These are phyloP conservation scores for Parmelia sp. DNA, from an alignment of 495 filamentous ascomycete genomes.

Conservation along the genomic window DNA sequence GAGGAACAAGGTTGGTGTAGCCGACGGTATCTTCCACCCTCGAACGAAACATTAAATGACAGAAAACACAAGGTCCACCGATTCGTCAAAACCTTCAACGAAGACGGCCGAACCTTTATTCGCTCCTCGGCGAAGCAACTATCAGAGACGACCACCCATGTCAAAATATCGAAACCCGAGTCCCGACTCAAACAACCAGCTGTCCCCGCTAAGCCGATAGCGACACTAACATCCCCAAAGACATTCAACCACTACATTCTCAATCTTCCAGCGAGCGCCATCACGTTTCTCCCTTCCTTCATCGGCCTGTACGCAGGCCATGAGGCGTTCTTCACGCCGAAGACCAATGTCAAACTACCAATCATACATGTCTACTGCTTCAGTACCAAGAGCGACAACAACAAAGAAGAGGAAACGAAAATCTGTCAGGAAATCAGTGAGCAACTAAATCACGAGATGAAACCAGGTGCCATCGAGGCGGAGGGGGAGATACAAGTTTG, in stretches of 20 bases:
- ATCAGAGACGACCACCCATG: conserved; percentile 43
- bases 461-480: conserved; percentile 47
- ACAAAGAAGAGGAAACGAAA: conserved; percentile 52
- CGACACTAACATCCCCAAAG: conserved; percentile 49
- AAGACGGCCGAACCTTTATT: conserved; percentile 79
- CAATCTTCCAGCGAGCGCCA: conserved; percentile 88
- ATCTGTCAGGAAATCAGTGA: conserved; percentile 64
- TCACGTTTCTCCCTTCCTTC: conserved; percentile 80
- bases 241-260: conserved; percentile 89
- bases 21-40: too few relatives aligned
- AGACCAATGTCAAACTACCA: conserved; percentile 55
- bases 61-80: conserved; percentile 46
- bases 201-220: conserved; percentile 34
- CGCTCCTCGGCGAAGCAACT: conserved; percentile 56
- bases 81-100: conserved; percentile 71
- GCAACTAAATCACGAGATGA: conserved; percentile 56
- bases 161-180: conserved; percentile 34
- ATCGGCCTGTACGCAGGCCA: conserved; percentile 68
- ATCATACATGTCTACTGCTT: conserved; percentile 92
- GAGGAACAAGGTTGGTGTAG: conserved; percentile 62
- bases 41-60: too few relatives aligned
- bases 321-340: conserved; percentile 57
- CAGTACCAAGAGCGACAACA: conserved; percentile 65
- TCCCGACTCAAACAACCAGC: conserved; percentile 31
- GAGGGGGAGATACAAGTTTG: conserved; percentile 58